Base-by-base conservation (phyloP, 192 early-diverging fungal species). In the Backusella circina region DNA sequence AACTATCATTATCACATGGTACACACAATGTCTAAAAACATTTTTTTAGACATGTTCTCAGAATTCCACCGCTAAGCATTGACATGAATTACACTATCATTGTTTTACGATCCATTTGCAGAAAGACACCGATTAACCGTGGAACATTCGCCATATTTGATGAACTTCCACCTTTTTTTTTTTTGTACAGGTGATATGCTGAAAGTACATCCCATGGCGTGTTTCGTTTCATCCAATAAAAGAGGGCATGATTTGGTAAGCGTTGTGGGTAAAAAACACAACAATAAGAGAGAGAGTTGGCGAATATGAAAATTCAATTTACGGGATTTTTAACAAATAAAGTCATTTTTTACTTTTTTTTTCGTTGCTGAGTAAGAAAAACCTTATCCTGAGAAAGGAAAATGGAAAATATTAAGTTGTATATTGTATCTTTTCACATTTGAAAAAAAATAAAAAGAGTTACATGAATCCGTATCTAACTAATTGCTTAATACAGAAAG, bases 311-410 rank as follows among this genome's bases (percentile, higher is more conserved):
- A 57, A 26, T 23, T 57, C 23, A 23, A 23, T 26, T 54, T 57
- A 23, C 21, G 23, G 51, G 23, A 21, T 26, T 57, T 57, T 57
- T 23, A 12, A 57, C 23, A 57, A 26, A 57, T 57, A 26, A 57
- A 57, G 51, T 57, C 3, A 41, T 41, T 41, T 15, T 16, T 41
- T 41, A 41, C 39, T 57, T 57, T 26, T 23, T 26, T 12, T 57
- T 57, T 51, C n/a, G n/a, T 57, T 18, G 44, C 51, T 57, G 51
- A 54, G 51, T 54, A 57, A 57, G 51, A 57, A 57, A 57, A 57
- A 57, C 21, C 16, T 57, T 57, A 57, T 57, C 51, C 23, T 57
- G n/a, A 57, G 23, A 57, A 57, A 57, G 51, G 23, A 23, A 57
- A 23, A 57, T 57, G 51, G 51, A 57, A 57, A 57, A 12, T 3